Base-by-base conservation (phyloP, 306 rosid species). In the Cyamopsis tetragonoloba region DNA sequence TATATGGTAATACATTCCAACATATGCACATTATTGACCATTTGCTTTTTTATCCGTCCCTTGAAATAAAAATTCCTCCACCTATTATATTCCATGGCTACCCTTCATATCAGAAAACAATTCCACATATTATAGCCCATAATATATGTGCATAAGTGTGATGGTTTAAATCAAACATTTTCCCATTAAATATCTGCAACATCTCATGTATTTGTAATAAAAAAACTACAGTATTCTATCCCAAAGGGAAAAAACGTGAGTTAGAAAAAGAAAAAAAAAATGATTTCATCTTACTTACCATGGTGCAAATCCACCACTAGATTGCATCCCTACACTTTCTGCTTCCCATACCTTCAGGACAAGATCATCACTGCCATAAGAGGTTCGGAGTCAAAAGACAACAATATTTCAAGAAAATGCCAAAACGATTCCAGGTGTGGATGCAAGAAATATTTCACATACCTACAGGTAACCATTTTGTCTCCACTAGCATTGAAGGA, bases 381-480 rank as follows among this genome's bases (percentile, higher is more conserved):
- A 12, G 30, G 34, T 60, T 56, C n/a, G 42, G 35, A 58, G 7
- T 69, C 74, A 77, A 48, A 35, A 66, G 43, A 53, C 18, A 26
- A 32, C 53, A 75, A 27, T 46, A 60, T 39, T 67, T 57, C 28
- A 61, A 46, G 19, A 18, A 67, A 79, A 54, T 22, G 62, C 44
- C 39, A 68, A 61, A 64, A 61, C 11, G 66, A 57, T 27, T 35
- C 63, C 61, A 76, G 9, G 61, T 9, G 65, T 15, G 37, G 18
- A 50, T 62, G 23, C 62, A 18, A 74, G 30, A 27, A 18, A 26
- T 12, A 30, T 20, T 57, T 34, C n/a, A 46, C 86, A 43, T 77
- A 93, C 97, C 99, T 85, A 79, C 95, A 86, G 34, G 92, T 80
- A 66, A 88, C 96, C 95, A 95, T 85, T 84, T 85, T 95, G 83